Conservation (phyloP, 75 land plant species). For the Pinus albicaulis region DNA sequence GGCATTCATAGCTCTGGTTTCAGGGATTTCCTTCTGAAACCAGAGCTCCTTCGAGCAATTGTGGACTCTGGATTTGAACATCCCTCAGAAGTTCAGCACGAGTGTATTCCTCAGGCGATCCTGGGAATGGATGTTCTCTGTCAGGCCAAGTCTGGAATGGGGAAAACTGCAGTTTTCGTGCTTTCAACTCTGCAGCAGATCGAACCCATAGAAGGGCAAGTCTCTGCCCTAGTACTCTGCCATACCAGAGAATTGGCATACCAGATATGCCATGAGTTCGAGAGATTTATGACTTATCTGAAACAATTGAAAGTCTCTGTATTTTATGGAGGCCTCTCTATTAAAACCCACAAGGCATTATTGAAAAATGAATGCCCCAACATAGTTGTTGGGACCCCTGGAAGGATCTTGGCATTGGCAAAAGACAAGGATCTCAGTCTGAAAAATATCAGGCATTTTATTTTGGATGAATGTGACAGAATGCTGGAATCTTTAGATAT, state of each 20-base stretch:
- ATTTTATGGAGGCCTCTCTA: conserved; percentile 48
- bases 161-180: conserved; percentile 51
- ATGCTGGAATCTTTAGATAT: conserved; percentile 58
- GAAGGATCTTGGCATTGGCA: conserved; percentile 34
- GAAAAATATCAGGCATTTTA: conserved; percentile 51
- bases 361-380: conserved; percentile 53
- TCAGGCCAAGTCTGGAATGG: conserved; percentile 62
- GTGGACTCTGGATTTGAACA: conserved; percentile 59
- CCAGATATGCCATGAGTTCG: conserved; percentile 62
- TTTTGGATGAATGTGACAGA: conserved; percentile 55
- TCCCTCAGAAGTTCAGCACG: conserved; percentile 57
- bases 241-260: conserved; percentile 52
- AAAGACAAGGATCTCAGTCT: conserved; percentile 47
- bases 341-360: conserved; percentile 47
- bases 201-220: conserved; percentile 47
- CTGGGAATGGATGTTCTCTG: conserved; percentile 54
- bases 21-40: conserved; percentile 23
- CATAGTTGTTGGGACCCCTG: conserved; percentile 54
- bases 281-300: conserved; percentile 49
- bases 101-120: conserved; percentile 58
- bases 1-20: too few relatives aligned
- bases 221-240: conserved; percentile 51
- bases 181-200: conserved; percentile 56
- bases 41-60: conserved; percentile 50
- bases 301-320: conserved; percentile 44